phyloP scores from a whole-genome alignment of 176 grass and related monocot species.

The Eragrostis nindensis region DNA sequence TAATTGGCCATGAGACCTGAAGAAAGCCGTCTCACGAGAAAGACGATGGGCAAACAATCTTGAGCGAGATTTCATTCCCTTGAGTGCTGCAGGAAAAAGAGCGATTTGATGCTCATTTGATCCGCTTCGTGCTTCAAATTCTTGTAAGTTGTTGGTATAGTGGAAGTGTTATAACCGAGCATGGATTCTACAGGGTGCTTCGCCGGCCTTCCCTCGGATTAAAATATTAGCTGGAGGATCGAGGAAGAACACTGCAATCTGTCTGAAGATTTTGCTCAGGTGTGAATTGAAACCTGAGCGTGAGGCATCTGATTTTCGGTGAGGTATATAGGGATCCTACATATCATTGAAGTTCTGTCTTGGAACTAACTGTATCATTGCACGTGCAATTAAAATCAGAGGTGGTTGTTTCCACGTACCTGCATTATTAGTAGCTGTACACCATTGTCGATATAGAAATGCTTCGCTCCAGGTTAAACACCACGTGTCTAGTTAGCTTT shows the following conservation, averaged over 20 bases:
- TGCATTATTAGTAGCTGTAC: neutral
- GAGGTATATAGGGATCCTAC: neutral
- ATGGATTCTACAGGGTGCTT: conserved; percentile 24
- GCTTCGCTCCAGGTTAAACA: neutral
- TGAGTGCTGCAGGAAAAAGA: conserved; percentile 26
- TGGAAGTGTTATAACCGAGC: conserved; percentile 16
- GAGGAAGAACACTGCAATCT: conserved; percentile 31
- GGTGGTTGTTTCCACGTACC: neutral
- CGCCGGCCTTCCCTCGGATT: neutral
- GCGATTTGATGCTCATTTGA: conserved; percentile 53
- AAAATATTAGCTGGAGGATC: conserved; percentile 29
- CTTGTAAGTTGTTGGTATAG: neutral
- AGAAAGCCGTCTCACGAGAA: conserved; percentile 20
- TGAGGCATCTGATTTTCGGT: neutral
- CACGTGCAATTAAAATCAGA: conserved; percentile 21
- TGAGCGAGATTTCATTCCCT: conserved; percentile 57
- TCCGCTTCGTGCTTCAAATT: conserved; percentile 33
- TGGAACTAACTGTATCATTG: neutral
- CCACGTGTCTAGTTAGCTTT: neutral
- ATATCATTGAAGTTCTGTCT: conserved; percentile 4
- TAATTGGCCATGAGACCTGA: conserved; percentile 5
- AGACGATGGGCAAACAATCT: conserved; percentile 37
- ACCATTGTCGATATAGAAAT: conserved; percentile 2
- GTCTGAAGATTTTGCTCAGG: conserved; percentile 16
- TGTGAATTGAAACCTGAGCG: too few relatives aligned